These are phyloP conservation scores for Raddia guianensis DNA, from an alignment of 176 grass and related monocot species.

Conservation along the genomic window DNA sequence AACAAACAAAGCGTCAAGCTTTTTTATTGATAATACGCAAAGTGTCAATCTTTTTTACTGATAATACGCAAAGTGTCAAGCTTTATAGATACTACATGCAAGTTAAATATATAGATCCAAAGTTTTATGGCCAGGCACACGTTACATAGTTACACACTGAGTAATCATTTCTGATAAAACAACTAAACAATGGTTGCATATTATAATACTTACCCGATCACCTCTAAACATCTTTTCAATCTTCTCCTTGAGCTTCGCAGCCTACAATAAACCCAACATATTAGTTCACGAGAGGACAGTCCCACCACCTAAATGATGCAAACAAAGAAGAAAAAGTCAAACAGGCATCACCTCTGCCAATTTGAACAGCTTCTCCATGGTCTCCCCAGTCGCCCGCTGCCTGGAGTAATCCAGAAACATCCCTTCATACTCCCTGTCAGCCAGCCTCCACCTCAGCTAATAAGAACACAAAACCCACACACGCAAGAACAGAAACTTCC, in stretches of 20 bases:
- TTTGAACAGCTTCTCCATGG: constrained; percentile 84
- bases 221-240: constrained; percentile 86
- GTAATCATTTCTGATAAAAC: not conserved
- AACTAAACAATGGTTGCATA: not conserved
- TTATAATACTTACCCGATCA: constrained; percentile 48
- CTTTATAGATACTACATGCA: not conserved
- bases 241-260: constrained; percentile 82
- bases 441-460: constrained; percentile 18
- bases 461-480: not conserved
- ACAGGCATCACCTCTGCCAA: constrained; percentile 56
- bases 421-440: constrained; percentile 71
- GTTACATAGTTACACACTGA: not conserved
- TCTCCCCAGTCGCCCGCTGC: constrained; percentile 59
- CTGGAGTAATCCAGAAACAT: constrained; percentile 79
- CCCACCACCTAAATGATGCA: not conserved
- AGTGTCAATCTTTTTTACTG: no score
- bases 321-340: not conserved
- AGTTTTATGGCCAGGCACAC: not conserved
- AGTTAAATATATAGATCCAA: not conserved
- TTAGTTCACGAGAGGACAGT: not conserved
- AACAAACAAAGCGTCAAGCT: no score
- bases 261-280: constrained; percentile 45
- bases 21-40: no score
- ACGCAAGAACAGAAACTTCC: constrained; percentile 19
- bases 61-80: not conserved